These are phyloP conservation scores for Hura crepitans DNA, from an alignment of 441 rosid genomes.

Conservation along the genomic window DNA sequence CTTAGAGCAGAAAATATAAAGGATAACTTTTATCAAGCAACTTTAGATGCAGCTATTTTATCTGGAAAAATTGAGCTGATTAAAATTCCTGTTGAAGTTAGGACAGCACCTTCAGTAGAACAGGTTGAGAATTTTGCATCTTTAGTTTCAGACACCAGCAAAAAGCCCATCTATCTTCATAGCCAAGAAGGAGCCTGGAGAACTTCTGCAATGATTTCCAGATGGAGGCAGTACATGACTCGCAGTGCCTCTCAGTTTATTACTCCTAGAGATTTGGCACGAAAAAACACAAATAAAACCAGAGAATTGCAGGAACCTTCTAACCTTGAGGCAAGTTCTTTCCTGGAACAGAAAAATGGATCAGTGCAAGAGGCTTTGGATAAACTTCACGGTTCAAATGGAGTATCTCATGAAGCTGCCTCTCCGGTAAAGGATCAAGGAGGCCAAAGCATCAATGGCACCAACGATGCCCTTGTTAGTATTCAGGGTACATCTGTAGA, in stretches of 20 bases:
- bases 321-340: conserved; percentile 19
- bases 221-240: conserved; percentile 89
- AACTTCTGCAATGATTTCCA: conserved; percentile 82
- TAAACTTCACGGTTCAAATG: conserved; percentile 35
- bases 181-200: conserved; percentile 94
- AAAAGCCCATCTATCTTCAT: conserved; percentile 81
- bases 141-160: conserved; percentile 63
- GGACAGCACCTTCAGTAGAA: conserved; percentile 80
- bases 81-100: conserved; percentile 72
- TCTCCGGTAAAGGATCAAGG: conserved; percentile 25
- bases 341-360: conserved; percentile 28
- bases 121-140: conserved; percentile 93
- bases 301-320: conserved; percentile 28
- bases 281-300: conserved; percentile 30
- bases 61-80: conserved; percentile 59
- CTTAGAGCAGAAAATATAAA: conserved; percentile 73
- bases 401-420: conserved; percentile 27
- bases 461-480: conserved; percentile 29
- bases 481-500: conserved; percentile 29
- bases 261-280: conserved; percentile 22
- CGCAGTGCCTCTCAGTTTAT: conserved; percentile 37
- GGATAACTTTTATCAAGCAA: conserved; percentile 74
- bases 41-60: conserved; percentile 54
- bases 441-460: conserved; percentile 23
- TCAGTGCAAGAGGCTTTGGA: conserved; percentile 26